Conservation (phyloP, 257 asterid genomes). For the Schizonepeta tenuifolia region DNA sequence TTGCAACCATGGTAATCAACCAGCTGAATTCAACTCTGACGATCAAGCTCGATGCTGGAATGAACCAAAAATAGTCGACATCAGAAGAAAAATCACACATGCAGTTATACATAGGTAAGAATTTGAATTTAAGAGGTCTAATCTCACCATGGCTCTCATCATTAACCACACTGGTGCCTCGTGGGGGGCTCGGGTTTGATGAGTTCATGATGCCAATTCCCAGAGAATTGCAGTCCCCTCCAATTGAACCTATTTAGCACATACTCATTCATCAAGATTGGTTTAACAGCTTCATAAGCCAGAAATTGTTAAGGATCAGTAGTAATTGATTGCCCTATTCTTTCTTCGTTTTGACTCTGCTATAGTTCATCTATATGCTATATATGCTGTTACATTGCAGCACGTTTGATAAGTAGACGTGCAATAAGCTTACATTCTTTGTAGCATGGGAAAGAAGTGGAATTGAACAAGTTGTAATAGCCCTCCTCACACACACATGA, state of each 20-base stretch:
- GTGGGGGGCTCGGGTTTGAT: slow-evolving; percentile 22
- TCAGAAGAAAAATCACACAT: background rate
- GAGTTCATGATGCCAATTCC: slow-evolving; percentile 35
- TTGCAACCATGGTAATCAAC: slow-evolving; percentile 40
- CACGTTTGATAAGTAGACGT: background rate
- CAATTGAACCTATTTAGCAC: slow-evolving; percentile 32
- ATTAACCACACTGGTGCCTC: slow-evolving; percentile 14
- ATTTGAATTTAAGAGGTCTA: background rate
- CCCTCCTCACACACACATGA: slow-evolving; percentile 63
- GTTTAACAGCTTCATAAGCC: background rate
- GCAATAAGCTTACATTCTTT: slow-evolving; percentile 59
- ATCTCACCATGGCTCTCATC: slow-evolving; percentile 33
- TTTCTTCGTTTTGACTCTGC: background rate
- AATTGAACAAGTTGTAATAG: slow-evolving; percentile 66
- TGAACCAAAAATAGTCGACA: slow-evolving; percentile 8
- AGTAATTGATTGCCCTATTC: background rate
- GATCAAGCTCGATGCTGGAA: slow-evolving; percentile 40
- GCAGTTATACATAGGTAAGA: background rate
- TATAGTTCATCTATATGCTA: background rate
- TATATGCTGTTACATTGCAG: background rate
- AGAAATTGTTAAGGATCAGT: background rate
- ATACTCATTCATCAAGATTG: background rate
- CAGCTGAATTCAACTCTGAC: slow-evolving; percentile 32
- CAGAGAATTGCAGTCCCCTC: slow-evolving; percentile 36
- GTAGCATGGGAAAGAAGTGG: slow-evolving; percentile 68